Conservation (phyloP, 495 filamentous ascomycete species). For the Daldinia caldariorum region DNA sequence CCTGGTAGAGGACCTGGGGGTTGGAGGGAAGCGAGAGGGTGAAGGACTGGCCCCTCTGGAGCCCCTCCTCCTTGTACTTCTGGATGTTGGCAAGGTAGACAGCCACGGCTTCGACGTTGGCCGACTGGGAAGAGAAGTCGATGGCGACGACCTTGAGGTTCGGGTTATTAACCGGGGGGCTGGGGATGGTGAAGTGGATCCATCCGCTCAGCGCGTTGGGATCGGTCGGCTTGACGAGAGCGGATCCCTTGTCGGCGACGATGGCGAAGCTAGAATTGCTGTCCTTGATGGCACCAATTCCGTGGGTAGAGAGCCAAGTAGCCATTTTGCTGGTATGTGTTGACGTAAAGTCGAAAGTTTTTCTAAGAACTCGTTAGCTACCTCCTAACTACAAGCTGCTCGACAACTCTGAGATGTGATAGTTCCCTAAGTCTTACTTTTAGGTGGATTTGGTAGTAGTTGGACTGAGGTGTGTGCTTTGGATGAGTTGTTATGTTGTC, state of each 20-base stretch:
- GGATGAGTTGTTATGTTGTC: background rate
- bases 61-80: background rate
- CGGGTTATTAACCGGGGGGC: constrained; percentile 3
- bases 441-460: background rate
- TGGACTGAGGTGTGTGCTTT: background rate
- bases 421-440: background rate
- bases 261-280: background rate
- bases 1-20: background rate
- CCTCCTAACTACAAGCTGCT: background rate
- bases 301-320: constrained; percentile 13
- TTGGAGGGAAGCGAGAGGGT: background rate
- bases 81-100: background rate
- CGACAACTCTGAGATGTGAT: background rate
- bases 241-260: constrained; percentile 3
- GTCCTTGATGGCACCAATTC: constrained; percentile 16
- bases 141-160: constrained; percentile 2
- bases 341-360: background rate
- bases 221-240: constrained; percentile 4
- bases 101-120: background rate
- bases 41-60: background rate
- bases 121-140: constrained; percentile 3
- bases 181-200: constrained; percentile 17
- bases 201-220: constrained; percentile 5
- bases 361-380: background rate
- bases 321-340: background rate